A percentile compares a stretch with the other conserved stretches of the same genome.
phyloP scores from a whole-genome alignment of 257 asterid genomes.

The Capsicum pubescens region DNA sequence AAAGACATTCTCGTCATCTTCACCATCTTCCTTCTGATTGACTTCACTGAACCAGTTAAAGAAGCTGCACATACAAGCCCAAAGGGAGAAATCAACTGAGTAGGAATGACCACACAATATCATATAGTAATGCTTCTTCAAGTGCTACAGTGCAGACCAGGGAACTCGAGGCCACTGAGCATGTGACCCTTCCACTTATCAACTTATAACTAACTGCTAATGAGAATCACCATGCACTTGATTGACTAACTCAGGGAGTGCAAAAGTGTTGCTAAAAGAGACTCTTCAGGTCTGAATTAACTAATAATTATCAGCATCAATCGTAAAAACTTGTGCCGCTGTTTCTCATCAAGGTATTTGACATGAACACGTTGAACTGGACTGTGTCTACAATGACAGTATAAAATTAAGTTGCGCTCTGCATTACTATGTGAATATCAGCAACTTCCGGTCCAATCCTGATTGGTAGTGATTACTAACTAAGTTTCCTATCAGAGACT shows the following conservation, averaged over 20 bases:
- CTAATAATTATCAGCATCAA: slow-evolving; percentile 22
- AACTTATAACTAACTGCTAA: slow-evolving; percentile 11
- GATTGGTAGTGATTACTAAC: neutral
- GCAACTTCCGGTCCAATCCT: neutral
- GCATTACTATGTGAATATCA: slow-evolving; percentile 6
- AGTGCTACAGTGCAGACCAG: neutral
- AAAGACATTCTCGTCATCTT: slow-evolving; percentile 47
- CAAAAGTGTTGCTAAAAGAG: neutral
- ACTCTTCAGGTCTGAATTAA: neutral
- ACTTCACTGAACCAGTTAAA: slow-evolving; percentile 77
- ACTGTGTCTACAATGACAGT: neutral
- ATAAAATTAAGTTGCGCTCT: neutral
- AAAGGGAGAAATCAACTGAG: neutral
- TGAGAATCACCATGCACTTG: neutral
- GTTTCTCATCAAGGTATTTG: neutral
- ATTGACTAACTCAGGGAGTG: neutral
- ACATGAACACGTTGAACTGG: neutral
- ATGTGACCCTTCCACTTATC: neutral
- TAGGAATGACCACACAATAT: neutral
- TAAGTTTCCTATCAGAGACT: neutral
- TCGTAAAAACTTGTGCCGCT: neutral
- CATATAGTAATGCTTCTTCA: neutral
- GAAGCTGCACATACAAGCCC: slow-evolving; percentile 64
- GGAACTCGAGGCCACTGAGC: neutral
- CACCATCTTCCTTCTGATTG: slow-evolving; percentile 64